Evolutionary conservation across 2,329 filamentous ascomycete species (phyloP), one percentile per base, ranked within the genome.

Genomic region (Sclerotinia spermophila): DNA sequence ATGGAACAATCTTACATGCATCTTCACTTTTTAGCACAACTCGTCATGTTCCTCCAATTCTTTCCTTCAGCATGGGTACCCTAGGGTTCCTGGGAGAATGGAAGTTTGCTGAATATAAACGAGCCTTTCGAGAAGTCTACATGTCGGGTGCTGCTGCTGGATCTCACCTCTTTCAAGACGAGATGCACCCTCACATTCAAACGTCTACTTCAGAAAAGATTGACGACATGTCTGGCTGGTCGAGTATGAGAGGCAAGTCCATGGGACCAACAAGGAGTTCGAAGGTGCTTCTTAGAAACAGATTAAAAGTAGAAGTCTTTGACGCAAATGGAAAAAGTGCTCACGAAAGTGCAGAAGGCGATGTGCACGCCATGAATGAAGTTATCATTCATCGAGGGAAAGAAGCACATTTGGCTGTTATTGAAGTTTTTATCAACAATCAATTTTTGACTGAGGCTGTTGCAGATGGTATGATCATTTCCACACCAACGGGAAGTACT

Each of bases 11-110:
- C 68, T 82, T 97, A 61, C 92, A 92, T 72, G 94, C 94, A 0
- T 91, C 93, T 2, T 94, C 92, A 68, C 86, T 97, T 7, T 98
- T 96, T 82, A 93, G 93, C 71, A 90, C 92, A 51, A 89, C 92
- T 59, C 85, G 87, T 2, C 89, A 89, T 58, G 95, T 99, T 0
- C 96, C 96, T 0, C 96, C 96, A 0, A 92, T 99, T 45, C 84
- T 99, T 11, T 94, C 93, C 1, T 99, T 99, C 79, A 97, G 94
- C 79, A 97, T 99, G 93, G 96, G 96, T 8, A 96, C 95, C 0
- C 83, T 99, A 0, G 96, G 96, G 0, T 99, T 99, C 75, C 83
- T 99, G 11, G 94, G 95, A 24, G 95, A 98, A 81, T 99, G 95
- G 94, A 96, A 96, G 77, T 98, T 98, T 79, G 85, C 86, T 10